Conservation (phyloP, 192 early-diverging fungal genomes). For the Martensiomyces pterosporus region DNA sequence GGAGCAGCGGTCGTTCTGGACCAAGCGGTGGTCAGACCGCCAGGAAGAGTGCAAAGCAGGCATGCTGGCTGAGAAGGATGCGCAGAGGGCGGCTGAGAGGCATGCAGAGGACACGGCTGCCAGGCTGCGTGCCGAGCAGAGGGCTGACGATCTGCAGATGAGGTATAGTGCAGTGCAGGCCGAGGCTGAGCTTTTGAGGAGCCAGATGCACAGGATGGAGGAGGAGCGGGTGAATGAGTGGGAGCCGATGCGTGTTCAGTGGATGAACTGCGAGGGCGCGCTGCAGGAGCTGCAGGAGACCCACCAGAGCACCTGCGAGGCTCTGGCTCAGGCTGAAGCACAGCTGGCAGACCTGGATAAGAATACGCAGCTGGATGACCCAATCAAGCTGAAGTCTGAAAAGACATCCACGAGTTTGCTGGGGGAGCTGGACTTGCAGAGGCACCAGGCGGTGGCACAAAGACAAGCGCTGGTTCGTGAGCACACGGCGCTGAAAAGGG, state of each 20-base stretch:
- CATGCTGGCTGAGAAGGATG: background rate
- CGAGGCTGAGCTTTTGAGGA: conserved; percentile 20
- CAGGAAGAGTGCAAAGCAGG: conserved; percentile 15
- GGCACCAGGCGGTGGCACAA: conserved; percentile 26
- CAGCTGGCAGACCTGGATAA: conserved; percentile 32
- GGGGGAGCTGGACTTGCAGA: conserved; percentile 39
- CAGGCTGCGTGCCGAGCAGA: conserved; percentile 29
- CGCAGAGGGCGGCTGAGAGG: background rate
- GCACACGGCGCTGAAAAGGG: conserved; percentile 30
- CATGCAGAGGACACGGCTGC: conserved; percentile 27
- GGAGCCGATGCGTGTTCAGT: conserved; percentile 42
- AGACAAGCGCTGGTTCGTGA: conserved; percentile 31
- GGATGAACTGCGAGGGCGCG: conserved; percentile 34
- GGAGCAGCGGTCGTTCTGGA: conserved; percentile 32
- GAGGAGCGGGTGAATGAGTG: conserved; percentile 28
- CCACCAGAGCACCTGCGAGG: conserved; percentile 37
- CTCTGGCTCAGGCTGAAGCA: conserved; percentile 29
- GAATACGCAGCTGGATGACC: conserved; percentile 7
- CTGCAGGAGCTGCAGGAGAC: conserved; percentile 42
- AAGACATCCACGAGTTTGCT: conserved; percentile 42
- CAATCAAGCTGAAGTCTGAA: conserved; percentile 12
- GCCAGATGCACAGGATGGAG: conserved; percentile 15
- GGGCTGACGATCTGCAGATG: conserved; percentile 20
- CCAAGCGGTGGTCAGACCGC: conserved; percentile 24
- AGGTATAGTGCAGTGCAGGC: conserved; percentile 13